Conservation (phyloP, 2,329 filamentous ascomycete species). For the Westerdykella sp. region DNA sequence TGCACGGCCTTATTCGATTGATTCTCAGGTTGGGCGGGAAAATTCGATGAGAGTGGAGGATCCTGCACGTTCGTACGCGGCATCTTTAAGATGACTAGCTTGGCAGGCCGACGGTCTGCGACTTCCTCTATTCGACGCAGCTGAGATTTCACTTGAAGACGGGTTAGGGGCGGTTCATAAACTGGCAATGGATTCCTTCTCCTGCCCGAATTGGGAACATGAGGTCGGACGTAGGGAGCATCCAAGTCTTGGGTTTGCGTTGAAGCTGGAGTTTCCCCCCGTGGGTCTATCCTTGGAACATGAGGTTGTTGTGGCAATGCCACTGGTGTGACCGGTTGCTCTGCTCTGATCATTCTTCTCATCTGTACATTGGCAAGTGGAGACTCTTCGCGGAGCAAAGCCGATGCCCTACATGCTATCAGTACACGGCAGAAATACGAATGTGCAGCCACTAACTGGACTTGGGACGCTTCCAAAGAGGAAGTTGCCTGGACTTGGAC, state of each 20-base stretch:
- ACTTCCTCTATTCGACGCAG: background rate
- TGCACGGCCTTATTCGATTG: no score
- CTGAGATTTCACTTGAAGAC: slow-evolving; percentile 3
- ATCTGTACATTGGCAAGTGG: slow-evolving; percentile 3
- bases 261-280: background rate
- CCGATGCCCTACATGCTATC: background rate
- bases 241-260: slow-evolving; percentile 1
- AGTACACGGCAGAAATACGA: background rate
- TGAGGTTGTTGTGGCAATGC: background rate
- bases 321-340: background rate
- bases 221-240: background rate
- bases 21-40: no score
- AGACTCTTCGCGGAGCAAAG: slow-evolving; percentile 1
- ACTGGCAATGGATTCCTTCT: slow-evolving; percentile 5
- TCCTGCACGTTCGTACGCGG: slow-evolving; percentile 2
- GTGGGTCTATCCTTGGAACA: background rate
- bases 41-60: no score
- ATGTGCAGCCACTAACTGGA: no score
- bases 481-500: slow-evolving; percentile 5
- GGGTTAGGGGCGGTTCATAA: slow-evolving; percentile 4
- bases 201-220: slow-evolving; percentile 7
- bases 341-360: slow-evolving; percentile 1
- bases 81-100: slow-evolving; percentile 3
- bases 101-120: background rate
- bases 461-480: no score